Conservation (phyloP, 2,329 filamentous ascomycete species). For the Hypoxylon sp. region DNA sequence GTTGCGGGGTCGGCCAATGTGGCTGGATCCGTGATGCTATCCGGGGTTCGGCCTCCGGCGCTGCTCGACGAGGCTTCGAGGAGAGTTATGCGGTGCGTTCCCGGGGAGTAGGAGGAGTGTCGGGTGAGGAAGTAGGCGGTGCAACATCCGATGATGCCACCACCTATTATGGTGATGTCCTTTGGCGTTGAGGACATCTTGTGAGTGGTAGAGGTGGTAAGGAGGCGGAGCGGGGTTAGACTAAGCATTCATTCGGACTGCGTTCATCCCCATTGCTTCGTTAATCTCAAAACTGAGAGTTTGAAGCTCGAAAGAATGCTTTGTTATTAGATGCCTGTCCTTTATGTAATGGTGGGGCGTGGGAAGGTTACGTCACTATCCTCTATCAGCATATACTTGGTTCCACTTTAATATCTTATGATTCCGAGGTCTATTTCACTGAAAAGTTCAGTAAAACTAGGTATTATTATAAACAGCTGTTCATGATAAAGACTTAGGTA, state of each 20-base stretch:
- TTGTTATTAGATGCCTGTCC: neutral
- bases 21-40: slow-evolving; percentile 54
- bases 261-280: neutral
- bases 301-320: slow-evolving; percentile 2
- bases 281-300: neutral
- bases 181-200: slow-evolving; percentile 44
- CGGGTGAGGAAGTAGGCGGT: slow-evolving; percentile 81
- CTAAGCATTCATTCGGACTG: slow-evolving; percentile 30
- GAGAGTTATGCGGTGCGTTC: slow-evolving; percentile 77
- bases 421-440: neutral
- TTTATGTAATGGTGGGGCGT: slow-evolving; percentile 10
- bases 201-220: slow-evolving; percentile 24
- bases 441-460: neutral
- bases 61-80: slow-evolving; percentile 74
- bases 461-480: neutral
- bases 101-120: slow-evolving; percentile 76
- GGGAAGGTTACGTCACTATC: slow-evolving; percentile 5
- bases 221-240: slow-evolving; percentile 23
- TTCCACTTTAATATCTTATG: slow-evolving; percentile 3
- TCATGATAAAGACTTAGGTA: neutral
- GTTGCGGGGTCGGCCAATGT: slow-evolving; percentile 50
- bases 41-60: slow-evolving; percentile 54
- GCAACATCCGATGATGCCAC: slow-evolving; percentile 82
- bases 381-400: neutral
- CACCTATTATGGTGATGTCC: slow-evolving; percentile 66